phyloP scores from a whole-genome alignment of 176 grass and related monocot species.

The Puccinellia tenuiflora region DNA sequence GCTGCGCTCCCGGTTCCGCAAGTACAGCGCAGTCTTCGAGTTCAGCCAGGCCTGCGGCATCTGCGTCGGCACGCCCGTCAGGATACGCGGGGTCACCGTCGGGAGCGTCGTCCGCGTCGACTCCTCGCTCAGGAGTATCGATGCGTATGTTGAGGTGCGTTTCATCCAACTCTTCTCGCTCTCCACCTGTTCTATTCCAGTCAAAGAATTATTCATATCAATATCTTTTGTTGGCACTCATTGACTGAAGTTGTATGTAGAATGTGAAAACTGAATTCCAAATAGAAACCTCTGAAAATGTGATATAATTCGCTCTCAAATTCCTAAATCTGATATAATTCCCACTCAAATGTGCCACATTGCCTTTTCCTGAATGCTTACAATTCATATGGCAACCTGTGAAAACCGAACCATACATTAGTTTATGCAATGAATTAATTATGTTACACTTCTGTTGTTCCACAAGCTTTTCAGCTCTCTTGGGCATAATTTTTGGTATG shows the following conservation, averaged over 20 bases:
- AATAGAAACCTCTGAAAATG: not conserved
- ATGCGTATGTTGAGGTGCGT: slow-evolving; percentile 69
- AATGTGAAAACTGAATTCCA: not conserved
- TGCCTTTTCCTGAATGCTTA: not conserved
- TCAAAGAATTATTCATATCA: not conserved
- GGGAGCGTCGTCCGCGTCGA: slow-evolving; percentile 83
- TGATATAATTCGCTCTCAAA: not conserved
- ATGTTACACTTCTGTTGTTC: not conserved
- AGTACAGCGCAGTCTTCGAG: slow-evolving; percentile 76
- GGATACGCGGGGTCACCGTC: slow-evolving; percentile 86
- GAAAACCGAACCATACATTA: not conserved
- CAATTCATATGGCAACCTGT: not conserved
- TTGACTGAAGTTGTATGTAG: not conserved
- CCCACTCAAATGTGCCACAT: not conserved
- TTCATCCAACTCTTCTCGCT: too few species aligned
- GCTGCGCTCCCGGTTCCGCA: slow-evolving; percentile 69
- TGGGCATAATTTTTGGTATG: not conserved
- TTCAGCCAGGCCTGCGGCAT: slow-evolving; percentile 87
- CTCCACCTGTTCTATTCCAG: not conserved
- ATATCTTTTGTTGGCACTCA: not conserved
- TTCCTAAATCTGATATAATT: not conserved
- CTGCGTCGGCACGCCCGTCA: slow-evolving; percentile 88
- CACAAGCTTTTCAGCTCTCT: not conserved
- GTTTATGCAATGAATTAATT: not conserved
- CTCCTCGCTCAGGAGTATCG: slow-evolving; percentile 84